Conservation (phyloP, 768 basidiomycete genomes). For the Amanita exitialis region DNA sequence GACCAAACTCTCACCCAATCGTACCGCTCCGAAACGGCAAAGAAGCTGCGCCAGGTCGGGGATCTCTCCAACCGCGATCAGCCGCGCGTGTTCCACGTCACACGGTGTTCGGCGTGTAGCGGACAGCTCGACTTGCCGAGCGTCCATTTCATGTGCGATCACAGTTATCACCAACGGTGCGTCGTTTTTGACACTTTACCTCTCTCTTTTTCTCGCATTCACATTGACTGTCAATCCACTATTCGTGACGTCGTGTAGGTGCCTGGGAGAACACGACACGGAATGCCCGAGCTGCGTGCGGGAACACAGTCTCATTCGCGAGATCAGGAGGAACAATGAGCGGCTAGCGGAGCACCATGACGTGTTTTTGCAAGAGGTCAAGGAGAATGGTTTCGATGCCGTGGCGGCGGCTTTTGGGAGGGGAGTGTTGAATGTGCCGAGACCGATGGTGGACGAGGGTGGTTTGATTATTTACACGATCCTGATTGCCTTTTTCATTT, state of each 20-base stretch:
- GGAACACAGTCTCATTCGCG: slow-evolving; percentile 81
- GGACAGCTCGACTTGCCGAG: slow-evolving; percentile 88
- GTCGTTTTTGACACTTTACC: not conserved
- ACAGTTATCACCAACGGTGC: slow-evolving; percentile 93
- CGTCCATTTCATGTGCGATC: slow-evolving; percentile 97
- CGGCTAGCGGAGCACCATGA: slow-evolving; percentile 76
- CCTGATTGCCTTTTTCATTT: no score
- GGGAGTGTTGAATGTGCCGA: slow-evolving; percentile 44
- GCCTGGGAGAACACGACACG: slow-evolving; percentile 79
- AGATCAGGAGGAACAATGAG: slow-evolving; percentile 83
- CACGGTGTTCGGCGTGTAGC: slow-evolving; percentile 82
- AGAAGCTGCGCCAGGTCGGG: slow-evolving; percentile 72
- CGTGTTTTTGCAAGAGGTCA: slow-evolving; percentile 66
- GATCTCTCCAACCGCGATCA: slow-evolving; percentile 71
- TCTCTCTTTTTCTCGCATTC: not conserved
- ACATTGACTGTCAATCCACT: not conserved
- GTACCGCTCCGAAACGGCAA: slow-evolving; percentile 75
- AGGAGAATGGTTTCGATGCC: slow-evolving; percentile 62
- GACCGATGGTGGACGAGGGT: slow-evolving; percentile 20
- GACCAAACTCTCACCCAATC: slow-evolving; percentile 83
- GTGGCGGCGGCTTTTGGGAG: slow-evolving; percentile 63
- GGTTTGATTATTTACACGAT: not conserved
- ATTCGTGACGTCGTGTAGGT: slow-evolving; percentile 33
- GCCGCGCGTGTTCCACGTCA: slow-evolving; percentile 89
- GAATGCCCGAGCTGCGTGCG: slow-evolving; percentile 87